Base-by-base conservation (phyloP, 768 basidiomycete species). In the Paxillus ammoniavirescens region DNA sequence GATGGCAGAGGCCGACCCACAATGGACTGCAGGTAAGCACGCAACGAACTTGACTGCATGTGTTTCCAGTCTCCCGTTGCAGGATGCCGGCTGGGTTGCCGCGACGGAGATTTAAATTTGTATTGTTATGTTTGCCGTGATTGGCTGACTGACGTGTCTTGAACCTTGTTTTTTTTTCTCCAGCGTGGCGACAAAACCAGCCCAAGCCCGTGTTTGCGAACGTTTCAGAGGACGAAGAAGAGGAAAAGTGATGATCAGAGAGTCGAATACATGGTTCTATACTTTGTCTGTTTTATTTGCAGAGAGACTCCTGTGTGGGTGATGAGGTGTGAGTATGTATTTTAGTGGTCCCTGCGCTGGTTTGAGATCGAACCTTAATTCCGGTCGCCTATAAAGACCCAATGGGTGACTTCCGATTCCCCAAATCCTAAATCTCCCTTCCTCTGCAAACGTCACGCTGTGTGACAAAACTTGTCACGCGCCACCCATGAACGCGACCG, bases 161-260 rank as follows among this genome's bases (percentile, higher is more conserved):
- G 61, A 53, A 50, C 44, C 47, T 58, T 53, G 30, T 57, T 75
- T 76, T 75, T 74, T 69, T 76, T 73, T 68, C 75, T 73, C 77
- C 78, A 94, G 92, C 93, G 37, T 93, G 93, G 92, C 82, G 78
- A 72, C 72, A 76, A 63, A 93, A 87, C 72, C 92, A 95, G 68
- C 92, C 93, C 50, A 83, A 85, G 68, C 83, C 93, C 0, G 89
- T 96, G 54, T 95, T 95, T 67, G 82, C 84, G 46, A 74, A 83
- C 54, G 80, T 70, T 52, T 75, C 78, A 58, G 75, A 80, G 61
- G 75, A 80, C 49, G 78, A 82, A 59, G 82, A 84, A 56, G 77
- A 81, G 53, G 81, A 84, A 42, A 76, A 80, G 57, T 79, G 82
- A 63, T 69, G 74, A 43, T 59, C 72, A 64, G 65, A 75, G 62